Percentiles rank a stretch among this genome's conserved stretches.
Evolutionary conservation across 2,329 filamentous ascomycete species (phyloP).

Genomic region (Chrysoporthe puriensis): DNA sequence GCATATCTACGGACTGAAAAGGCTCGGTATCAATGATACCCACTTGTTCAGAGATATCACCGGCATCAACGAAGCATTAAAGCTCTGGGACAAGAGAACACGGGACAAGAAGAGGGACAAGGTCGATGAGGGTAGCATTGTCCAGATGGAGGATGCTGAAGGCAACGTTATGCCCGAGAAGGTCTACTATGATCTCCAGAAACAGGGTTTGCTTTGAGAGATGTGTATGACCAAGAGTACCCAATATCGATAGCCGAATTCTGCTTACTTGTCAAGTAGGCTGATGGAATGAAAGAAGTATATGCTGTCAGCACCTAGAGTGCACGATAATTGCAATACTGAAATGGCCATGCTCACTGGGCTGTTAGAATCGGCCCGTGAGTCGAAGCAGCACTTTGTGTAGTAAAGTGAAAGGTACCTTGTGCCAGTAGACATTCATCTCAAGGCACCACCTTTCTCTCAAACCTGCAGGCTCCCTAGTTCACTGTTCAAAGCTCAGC

Average conservation of each 20-base stretch:
- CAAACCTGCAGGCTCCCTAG: background rate
- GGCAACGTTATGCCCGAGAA: slow-evolving; percentile 99
- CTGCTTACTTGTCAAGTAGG: background rate
- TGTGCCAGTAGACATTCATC: background rate
- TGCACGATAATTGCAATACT: background rate
- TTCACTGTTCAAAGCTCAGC: background rate
- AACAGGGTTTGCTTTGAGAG: slow-evolving; percentile 78
- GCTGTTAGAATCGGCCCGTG: too few species aligned
- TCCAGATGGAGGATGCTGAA: slow-evolving; percentile 98
- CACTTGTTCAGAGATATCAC: slow-evolving; percentile 93
- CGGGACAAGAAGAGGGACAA: slow-evolving; percentile 79
- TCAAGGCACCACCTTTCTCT: background rate
- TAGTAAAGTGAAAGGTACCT: background rate
- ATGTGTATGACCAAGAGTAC: background rate
- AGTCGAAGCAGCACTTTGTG: background rate
- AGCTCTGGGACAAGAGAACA: slow-evolving; percentile 92
- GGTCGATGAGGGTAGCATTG: slow-evolving; percentile 77
- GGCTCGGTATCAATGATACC: slow-evolving; percentile 89
- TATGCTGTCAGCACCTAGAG: background rate
- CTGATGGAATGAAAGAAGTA: background rate
- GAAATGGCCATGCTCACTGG: background rate
- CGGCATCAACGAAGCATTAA: slow-evolving; percentile 83
- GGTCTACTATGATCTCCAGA: slow-evolving; percentile 93
- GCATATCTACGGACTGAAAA: slow-evolving; percentile 92
- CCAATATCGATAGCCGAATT: background rate